A percentile compares a stretch with the other conserved stretches of the same genome.
Conservation (phyloP, 805 yeast species). For the Diddensiella transvaalensis region DNA sequence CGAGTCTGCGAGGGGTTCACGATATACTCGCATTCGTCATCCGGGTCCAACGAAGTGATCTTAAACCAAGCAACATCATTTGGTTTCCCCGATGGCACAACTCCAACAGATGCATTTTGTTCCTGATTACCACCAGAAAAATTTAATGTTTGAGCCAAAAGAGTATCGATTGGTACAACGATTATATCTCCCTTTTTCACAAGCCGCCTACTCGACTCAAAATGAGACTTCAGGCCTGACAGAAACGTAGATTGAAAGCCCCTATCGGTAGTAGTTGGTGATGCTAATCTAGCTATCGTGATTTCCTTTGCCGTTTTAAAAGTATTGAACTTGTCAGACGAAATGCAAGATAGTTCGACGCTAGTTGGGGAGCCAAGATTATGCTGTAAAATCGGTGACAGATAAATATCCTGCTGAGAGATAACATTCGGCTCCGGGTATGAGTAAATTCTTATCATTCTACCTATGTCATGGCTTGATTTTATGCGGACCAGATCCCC, state of each 20-base stretch:
- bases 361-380: slow-evolving; percentile 42
- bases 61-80: slow-evolving; percentile 85
- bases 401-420: slow-evolving; percentile 40
- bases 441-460: slow-evolving; percentile 49
- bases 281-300: slow-evolving; percentile 61
- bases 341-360: slow-evolving; percentile 43
- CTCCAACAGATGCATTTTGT: slow-evolving; percentile 25
- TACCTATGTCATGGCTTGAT: slow-evolving; percentile 11
- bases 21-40: slow-evolving; percentile 35
- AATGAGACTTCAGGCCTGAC: slow-evolving; percentile 55
- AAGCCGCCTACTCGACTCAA: slow-evolving; percentile 56
- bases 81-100: slow-evolving; percentile 57
- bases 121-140: slow-evolving; percentile 7
- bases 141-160: slow-evolving; percentile 56
- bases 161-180: slow-evolving; percentile 73
- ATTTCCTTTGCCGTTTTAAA: slow-evolving; percentile 50
- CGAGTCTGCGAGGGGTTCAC: slow-evolving; percentile 68
- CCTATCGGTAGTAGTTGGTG: slow-evolving; percentile 65
- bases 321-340: slow-evolving; percentile 31
- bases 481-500: slow-evolving; percentile 54
- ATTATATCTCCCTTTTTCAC: slow-evolving; percentile 64
- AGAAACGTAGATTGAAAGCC: slow-evolving; percentile 59
- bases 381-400: slow-evolving; percentile 60
- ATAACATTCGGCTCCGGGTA: slow-evolving; percentile 60
- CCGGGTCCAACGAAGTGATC: slow-evolving; percentile 46